Evolutionary conservation across 1,139 yeast species (phyloP), one percentile per base, ranked within the genome.

Genomic region (Kodamaea sp.): DNA sequence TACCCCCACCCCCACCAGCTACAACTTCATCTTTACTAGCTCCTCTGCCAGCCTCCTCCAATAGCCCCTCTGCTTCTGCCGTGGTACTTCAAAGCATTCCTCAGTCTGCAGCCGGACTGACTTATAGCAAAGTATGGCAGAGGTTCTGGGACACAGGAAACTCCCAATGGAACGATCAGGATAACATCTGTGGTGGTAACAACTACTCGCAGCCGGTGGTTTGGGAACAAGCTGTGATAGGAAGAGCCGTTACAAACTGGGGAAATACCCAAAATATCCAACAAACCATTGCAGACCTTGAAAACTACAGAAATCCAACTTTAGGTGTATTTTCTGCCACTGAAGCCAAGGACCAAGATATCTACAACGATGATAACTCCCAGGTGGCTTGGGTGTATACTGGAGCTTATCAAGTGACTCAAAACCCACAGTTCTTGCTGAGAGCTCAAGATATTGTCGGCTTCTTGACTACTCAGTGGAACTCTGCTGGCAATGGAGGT

Each of bases 331-430:
- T 46, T 36, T 55, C 63, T 10, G 61, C 70, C 2, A 44, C 58
- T 13, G 59, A 58, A 6, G 60, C 54, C 4, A 50, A 50, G 15
- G 51, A 56, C 35, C 42, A 40, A 10, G 66, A 63, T 28, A 51
- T 64, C 15, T 64, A 64, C 40, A 54, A 51, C n/a, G 70, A 64
- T 37, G 70, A 64, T 41, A 53, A 61, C 43, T 55, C 63, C 6
- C 70, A 64, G 39, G 42, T 61, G 1, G 51, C 55, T 2, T 64
- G 67, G 66, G 66, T 59, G 1, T 62, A 48, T 28, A 32, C 52
- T 6, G 55, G 54, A n/a, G 66, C 65, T 4, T 47, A 51, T 20
- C 23, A n/a, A 32, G 37, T 32, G 3, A 46, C 49, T 3, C 59
- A 63, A 1, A 31, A 44, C 18, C 38, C 19, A 44, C 50, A 35